A percentile compares a stretch with the other conserved stretches of the same genome.
phyloP scores from a whole-genome alignment of 176 grass and related monocot genomes.

The Rhynchospora pubera region DNA sequence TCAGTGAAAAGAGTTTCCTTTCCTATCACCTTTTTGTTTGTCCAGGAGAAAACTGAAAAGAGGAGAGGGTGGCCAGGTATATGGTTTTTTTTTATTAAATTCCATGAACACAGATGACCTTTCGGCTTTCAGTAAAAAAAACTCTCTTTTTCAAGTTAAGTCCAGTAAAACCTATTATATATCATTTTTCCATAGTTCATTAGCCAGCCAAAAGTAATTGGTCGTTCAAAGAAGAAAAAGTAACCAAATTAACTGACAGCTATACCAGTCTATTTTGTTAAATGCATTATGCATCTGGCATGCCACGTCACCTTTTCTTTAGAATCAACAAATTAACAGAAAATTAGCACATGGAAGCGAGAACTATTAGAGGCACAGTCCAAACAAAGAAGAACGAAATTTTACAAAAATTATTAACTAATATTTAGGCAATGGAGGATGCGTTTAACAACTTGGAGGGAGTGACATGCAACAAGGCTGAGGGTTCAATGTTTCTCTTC shows the following conservation, averaged over 20 bases:
- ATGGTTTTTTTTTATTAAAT: not conserved
- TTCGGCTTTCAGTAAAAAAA: too few species aligned
- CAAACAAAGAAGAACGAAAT: not conserved
- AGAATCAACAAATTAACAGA: not conserved
- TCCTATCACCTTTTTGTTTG: not conserved
- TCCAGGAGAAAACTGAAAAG: not conserved
- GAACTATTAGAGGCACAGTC: not conserved
- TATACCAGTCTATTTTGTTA: not conserved
- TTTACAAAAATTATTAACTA: not conserved
- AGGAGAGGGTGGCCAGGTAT: not conserved
- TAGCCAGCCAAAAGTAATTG: not conserved
- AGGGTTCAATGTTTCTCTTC: slow-evolving; percentile 91
- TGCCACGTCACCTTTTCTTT: not conserved
- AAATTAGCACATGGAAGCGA: not conserved
- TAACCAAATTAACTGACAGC: not conserved
- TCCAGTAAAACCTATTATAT: not conserved
- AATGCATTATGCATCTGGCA: not conserved
- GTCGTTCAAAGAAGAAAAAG: not conserved
- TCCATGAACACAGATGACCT: not conserved
- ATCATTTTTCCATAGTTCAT: not conserved
- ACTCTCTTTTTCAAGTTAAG: too few species aligned
- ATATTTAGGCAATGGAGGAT: slow-evolving; percentile 53
- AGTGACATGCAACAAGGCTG: slow-evolving; percentile 75
- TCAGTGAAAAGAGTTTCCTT: not conserved
- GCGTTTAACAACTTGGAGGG: slow-evolving; percentile 80